Base-by-base conservation (phyloP, 23 red algal species). In the Pyropia haitanensis region DNA sequence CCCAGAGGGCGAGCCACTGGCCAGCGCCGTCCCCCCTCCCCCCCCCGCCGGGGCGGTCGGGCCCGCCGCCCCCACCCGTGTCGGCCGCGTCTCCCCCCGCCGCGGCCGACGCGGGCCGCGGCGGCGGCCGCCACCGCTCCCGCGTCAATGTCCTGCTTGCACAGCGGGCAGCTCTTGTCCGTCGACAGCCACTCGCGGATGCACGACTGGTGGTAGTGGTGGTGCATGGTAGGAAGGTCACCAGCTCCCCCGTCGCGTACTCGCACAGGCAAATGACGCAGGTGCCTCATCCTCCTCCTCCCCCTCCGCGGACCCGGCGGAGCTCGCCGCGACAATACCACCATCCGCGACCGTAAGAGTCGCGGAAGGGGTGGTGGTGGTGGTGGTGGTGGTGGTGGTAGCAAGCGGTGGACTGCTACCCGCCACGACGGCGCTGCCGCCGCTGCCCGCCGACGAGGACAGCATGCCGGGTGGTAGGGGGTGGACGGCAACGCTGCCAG, bases 81-180 rank as follows among this genome's bases (percentile, higher is more conserved):
- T 25, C 20, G 4, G 24, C 18, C 5, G 55, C 55, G 4, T 58
- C 20, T 8, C 55, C 55, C 4, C 55, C 8, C 7, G 18, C 24
- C 18, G 24, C 5, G 0, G 55, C 24, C 55, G 55, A 80, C 5
- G 65, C n/a, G n/a, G n/a, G n/a, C 62, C 51, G 49, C 19, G 18
- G 62, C 63, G 33, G 53, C 53, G 28, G 62, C 24, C 22, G 64
- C 66, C 31, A 64, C 55, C 39, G 66, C 77, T 8, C 71, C 62
- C 14, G 79, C 77, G 75, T 96, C 92, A 58, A 96, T 88, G 63
- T 96, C 92, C 49, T 77, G 77, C 46, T 88, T 88, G 60, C 92
- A 96, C 26, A 89, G 92, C 51, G 85, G 88, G 65, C 92, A 96
- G 23, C 76, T 80, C 60, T 98, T 98, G 76, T 98, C 94, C 30